These are phyloP conservation scores for Lasiosphaeria miniovina DNA, from an alignment of 495 filamentous ascomycete species.

Conservation along the genomic window DNA sequence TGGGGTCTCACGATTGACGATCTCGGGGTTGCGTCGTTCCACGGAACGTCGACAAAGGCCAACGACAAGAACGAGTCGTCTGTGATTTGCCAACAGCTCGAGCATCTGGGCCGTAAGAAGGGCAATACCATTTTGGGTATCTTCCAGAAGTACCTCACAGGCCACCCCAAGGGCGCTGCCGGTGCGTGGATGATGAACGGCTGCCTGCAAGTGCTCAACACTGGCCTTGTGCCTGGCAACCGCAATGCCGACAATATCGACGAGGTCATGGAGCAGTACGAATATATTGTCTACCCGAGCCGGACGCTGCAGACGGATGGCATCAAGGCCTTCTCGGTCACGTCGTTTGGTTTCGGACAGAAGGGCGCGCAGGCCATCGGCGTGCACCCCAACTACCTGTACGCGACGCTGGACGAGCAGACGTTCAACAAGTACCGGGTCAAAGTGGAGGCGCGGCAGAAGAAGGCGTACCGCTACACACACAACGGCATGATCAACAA, in stretches of 20 bases:
- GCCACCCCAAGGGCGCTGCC: slow-evolving; percentile 98
- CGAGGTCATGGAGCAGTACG: slow-evolving; percentile 91
- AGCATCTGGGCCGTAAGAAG: slow-evolving; percentile 90
- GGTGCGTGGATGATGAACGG: slow-evolving; percentile 99
- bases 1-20: slow-evolving; percentile 99
- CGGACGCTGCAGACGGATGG: slow-evolving; percentile 96
- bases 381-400: slow-evolving; percentile 94
- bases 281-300: slow-evolving; percentile 96
- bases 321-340: slow-evolving; percentile 96
- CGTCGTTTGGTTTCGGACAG: slow-evolving; percentile 98
- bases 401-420: slow-evolving; percentile 83
- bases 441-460: slow-evolving; percentile 89
- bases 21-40: slow-evolving; percentile 92
- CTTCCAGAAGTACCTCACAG: slow-evolving; percentile 99
- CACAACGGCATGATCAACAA: slow-evolving; percentile 98
- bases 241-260: slow-evolving; percentile 98
- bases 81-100: slow-evolving; percentile 94
- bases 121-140: slow-evolving; percentile 95
- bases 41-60: slow-evolving; percentile 95
- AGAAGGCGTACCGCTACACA: slow-evolving; percentile 97
- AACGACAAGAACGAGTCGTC: slow-evolving; percentile 99
- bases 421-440: slow-evolving; percentile 77
- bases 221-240: slow-evolving; percentile 91
- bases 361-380: slow-evolving; percentile 98
- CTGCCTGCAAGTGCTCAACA: slow-evolving; percentile 89